phyloP scores from a whole-genome alignment of 2,329 filamentous ascomycete species.

The Botryosphaeria agaves region DNA sequence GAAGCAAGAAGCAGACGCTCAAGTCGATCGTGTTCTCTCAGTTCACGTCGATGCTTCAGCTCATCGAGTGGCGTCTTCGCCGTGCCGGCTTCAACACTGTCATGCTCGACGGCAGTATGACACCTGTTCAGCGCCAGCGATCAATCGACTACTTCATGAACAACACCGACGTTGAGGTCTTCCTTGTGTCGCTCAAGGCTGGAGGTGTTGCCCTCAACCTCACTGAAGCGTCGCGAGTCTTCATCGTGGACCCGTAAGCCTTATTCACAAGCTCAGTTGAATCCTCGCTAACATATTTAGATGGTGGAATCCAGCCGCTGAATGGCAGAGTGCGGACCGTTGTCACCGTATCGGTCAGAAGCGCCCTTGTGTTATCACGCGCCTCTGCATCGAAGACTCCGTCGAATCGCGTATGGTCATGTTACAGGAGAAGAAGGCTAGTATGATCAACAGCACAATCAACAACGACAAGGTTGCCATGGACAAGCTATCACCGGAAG shows the following conservation, averaged over 20 bases:
- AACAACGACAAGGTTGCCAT: conserved; percentile 84
- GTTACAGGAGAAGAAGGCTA: conserved; percentile 96
- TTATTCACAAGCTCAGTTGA: conserved; percentile 1
- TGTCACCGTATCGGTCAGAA: conserved; percentile 86
- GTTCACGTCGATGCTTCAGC: conserved; percentile 92
- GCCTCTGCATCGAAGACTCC: conserved; percentile 90
- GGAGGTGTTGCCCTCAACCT: conserved; percentile 91
- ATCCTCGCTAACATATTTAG: conserved; percentile 21
- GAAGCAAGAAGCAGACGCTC: conserved; percentile 80
- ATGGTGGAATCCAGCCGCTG: conserved; percentile 99
- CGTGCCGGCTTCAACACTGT: conserved; percentile 96
- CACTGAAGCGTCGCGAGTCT: conserved; percentile 86
- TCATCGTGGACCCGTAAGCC: conserved; percentile 86
- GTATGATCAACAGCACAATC: conserved; percentile 93
- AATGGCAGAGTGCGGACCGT: conserved; percentile 89
- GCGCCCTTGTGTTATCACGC: conserved; percentile 83
- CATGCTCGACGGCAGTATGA: conserved; percentile 97
- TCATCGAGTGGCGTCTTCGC: conserved; percentile 91
- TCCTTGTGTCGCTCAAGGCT: conserved; percentile 88
- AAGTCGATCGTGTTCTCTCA: conserved; percentile 98
- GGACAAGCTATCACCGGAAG: conserved; percentile 76
- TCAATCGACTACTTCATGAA: conserved; percentile 96
- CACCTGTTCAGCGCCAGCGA: conserved; percentile 76
- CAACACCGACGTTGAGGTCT: conserved; percentile 85
- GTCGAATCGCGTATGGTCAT: conserved; percentile 92